Evolutionary conservation across 2,329 filamentous ascomycete genomes (phyloP), one percentile per base, ranked within the genome.

Genomic region (Aspergillus sergii): DNA sequence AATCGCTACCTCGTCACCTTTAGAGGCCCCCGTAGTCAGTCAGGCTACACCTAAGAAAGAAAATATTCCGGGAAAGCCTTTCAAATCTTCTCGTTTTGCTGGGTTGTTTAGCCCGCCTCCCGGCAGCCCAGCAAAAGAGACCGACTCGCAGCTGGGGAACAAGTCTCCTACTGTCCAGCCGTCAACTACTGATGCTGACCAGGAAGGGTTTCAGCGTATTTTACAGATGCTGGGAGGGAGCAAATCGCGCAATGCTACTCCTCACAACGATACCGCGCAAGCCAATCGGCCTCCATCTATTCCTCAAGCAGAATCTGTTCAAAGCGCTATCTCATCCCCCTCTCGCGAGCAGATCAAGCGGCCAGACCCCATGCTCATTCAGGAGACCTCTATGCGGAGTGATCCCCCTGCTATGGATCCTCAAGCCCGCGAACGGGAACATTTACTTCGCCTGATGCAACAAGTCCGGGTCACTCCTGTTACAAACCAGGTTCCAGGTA

Each of bases 401-500:
- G 62, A 71, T 56, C 68, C 66, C 1, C 68, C 74, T 6, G 51
- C 64, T 19, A 67, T 72, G 75, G 72, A 81, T 65, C 60, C 80
- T 71, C 78, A 75, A 66, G 72, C 66, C 74, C 87, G 84, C 69
- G 91, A 94, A 70, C 87, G 90, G n/a, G 91, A 96, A 67, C 94
- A 95, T 74, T 81, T 97, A 56, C 91, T 96, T 78, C 91, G 89
- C 65, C 84, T 97, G 34, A 95, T 97, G 91, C 87, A 90, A 69
- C 83, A 86, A 71, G 80, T 83, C 19, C 76, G 75, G 50, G 70
- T 80, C 36, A 75, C 71, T 45, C 64, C 76, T 58, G 60, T 66
- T 64, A 54, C 61, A 30, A 67, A 68, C 30, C 63, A 66, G 62
- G 63, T 70, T 57, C 68, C 72, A 60, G 68, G 69, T 53, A 73